phyloP scores from a whole-genome alignment of 2,329 filamentous ascomycete genomes.

The Curvularia lunata region DNA sequence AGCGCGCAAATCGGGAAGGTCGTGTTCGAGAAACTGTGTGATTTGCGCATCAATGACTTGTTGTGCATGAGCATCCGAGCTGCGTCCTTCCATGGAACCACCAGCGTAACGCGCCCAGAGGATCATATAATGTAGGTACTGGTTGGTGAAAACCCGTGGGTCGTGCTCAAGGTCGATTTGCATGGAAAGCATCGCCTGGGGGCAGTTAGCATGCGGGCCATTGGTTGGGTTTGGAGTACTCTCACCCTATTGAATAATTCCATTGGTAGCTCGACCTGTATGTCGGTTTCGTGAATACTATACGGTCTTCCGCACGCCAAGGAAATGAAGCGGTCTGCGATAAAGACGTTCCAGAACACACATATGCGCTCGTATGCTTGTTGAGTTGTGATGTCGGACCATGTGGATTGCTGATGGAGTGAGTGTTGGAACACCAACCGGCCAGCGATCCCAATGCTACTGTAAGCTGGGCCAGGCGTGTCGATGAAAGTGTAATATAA shows the following conservation, averaged over 20 bases:
- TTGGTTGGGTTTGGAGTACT: background rate
- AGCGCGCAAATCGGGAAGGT: conserved; percentile 4
- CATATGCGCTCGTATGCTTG: conserved; percentile 33
- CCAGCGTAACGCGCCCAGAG: conserved; percentile 36
- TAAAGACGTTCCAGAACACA: conserved; percentile 40
- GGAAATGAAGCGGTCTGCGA: conserved; percentile 38
- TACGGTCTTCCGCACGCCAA: conserved; percentile 42
- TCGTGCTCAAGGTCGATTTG: conserved; percentile 15
- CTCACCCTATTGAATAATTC: conserved; percentile 30
- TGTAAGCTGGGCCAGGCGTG: conserved; percentile 38
- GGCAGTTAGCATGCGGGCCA: background rate
- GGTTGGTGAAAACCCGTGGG: conserved; percentile 25
- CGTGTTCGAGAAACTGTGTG: conserved; percentile 12
- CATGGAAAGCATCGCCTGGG: conserved; percentile 21
- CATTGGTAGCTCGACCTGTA: conserved; percentile 34
- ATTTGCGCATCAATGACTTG: conserved; percentile 21
- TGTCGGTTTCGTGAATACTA: conserved; percentile 36
- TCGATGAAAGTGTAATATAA: conserved; percentile 36
- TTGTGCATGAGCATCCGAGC: conserved; percentile 15
- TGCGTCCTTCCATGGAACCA: conserved; percentile 31
- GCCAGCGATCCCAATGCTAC: conserved; percentile 38
- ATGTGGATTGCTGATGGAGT: conserved; percentile 36
- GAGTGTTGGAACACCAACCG: conserved; percentile 37
- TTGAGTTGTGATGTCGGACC: conserved; percentile 20
- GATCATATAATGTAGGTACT: conserved; percentile 32